phyloP scores from a whole-genome alignment of 1,139 yeast genomes.

The Saccharomycopsis hybrid region DNA sequence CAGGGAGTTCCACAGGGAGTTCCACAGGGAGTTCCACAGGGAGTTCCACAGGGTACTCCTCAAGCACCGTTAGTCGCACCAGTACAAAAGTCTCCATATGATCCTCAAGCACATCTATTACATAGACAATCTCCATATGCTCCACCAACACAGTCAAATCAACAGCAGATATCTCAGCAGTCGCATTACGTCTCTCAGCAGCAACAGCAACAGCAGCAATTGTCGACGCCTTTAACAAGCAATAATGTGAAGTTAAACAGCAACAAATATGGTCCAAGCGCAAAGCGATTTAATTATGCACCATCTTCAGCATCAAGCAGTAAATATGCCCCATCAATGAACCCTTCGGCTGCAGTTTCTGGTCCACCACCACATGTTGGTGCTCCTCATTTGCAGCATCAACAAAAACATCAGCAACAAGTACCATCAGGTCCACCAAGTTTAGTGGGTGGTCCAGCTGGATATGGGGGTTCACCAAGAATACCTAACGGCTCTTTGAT shows the following conservation, averaged over 20 bases:
- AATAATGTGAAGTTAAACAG: background rate
- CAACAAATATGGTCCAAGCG: background rate
- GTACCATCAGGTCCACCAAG: too few relatives aligned
- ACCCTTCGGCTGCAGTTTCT: too few relatives aligned
- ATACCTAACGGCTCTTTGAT: too few relatives aligned
- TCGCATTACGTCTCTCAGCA: background rate
- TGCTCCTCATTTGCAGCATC: too few relatives aligned
- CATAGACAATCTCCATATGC: too few relatives aligned
- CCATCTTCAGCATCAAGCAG: constrained; percentile 3
- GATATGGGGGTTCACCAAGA: too few relatives aligned
- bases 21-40: background rate
- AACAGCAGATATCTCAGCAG: background rate
- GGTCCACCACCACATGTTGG: too few relatives aligned
- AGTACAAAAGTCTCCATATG: background rate
- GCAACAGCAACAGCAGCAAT: background rate
- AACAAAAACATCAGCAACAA: too few relatives aligned
- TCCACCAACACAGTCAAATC: background rate
- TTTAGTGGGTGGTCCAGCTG: too few relatives aligned
- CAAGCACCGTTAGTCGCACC: background rate
- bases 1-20: background rate
- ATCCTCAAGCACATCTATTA: background rate
- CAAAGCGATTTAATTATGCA: background rate
- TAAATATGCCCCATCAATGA: constrained; percentile 5
- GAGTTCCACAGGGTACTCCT: constrained; percentile 1
- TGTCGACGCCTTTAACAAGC: background rate